phyloP scores from a whole-genome alignment of 1,139 yeast species.

The Nakaseomyces sp. region DNA sequence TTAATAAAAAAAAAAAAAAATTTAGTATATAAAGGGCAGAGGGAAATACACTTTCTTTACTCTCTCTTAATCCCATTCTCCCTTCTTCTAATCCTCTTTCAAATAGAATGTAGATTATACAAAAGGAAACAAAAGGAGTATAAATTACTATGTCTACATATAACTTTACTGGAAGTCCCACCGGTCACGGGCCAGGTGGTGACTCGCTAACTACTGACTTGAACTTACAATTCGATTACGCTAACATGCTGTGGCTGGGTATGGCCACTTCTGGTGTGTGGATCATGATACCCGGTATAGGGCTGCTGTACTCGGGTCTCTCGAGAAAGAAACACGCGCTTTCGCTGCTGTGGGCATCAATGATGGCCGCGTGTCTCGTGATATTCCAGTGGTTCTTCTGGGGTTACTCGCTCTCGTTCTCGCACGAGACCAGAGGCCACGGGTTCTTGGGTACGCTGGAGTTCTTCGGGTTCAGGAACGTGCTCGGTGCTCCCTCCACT shows the following conservation, averaged over 20 bases:
- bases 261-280: slow-evolving; percentile 69
- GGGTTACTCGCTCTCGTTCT: slow-evolving; percentile 87
- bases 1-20: no score
- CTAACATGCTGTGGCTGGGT: slow-evolving; percentile 86
- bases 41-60: no score
- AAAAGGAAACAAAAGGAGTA: no score
- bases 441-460: slow-evolving; percentile 69
- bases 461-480: slow-evolving; percentile 71
- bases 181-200: slow-evolving; percentile 67
- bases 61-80: no score
- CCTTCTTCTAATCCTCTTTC: no score
- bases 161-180: slow-evolving; percentile 35
- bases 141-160: slow-evolving; percentile 31
- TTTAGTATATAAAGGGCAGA: no score
- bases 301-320: slow-evolving; percentile 80
- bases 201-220: slow-evolving; percentile 65
- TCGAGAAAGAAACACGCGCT: slow-evolving; percentile 89
- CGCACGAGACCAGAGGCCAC: slow-evolving; percentile 54
- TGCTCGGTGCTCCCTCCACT: slow-evolving; percentile 70
- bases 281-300: slow-evolving; percentile 94
- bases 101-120: no score
- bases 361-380: slow-evolving; percentile 75
- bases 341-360: slow-evolving; percentile 85
- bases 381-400: slow-evolving; percentile 95
- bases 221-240: slow-evolving; percentile 62